A percentile compares a stretch with the other conserved stretches of the same genome.
Conservation (phyloP, 2,329 filamentous ascomycete genomes). For the Bimuria novae-zelandiae region DNA sequence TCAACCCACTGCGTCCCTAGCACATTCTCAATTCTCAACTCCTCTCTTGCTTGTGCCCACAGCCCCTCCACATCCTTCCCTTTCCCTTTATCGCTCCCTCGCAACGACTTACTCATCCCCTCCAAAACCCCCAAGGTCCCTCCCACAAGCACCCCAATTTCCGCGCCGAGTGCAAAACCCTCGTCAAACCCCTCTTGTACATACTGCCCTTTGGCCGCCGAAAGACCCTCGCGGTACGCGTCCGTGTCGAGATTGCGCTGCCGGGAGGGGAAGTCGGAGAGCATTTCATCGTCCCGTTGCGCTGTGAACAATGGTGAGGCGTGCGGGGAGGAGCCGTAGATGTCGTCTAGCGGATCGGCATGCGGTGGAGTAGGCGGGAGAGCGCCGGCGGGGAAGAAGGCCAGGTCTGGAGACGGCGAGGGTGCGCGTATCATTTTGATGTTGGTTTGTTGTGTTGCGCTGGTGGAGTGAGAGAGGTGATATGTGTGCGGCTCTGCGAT, state of each 20-base stretch:
- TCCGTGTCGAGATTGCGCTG: constrained; percentile 78
- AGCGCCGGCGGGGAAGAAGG: constrained; percentile 34
- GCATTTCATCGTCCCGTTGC: constrained; percentile 47
- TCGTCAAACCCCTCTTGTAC: constrained; percentile 92
- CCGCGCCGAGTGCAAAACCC: constrained; percentile 82
- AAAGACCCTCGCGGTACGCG: constrained; percentile 88
- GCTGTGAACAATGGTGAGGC: constrained; percentile 8
- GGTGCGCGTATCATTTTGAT: constrained; percentile 23
- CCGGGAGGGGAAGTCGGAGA: constrained; percentile 75
- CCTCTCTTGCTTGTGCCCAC: constrained; percentile 56
- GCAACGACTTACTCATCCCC: constrained; percentile 63
- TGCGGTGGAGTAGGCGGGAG: constrained; percentile 40
- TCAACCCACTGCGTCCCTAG: constrained; percentile 71
- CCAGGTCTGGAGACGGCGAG: constrained; percentile 32
- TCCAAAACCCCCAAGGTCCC: constrained; percentile 78
- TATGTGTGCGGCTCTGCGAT: not conserved
- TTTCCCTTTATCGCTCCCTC: constrained; percentile 28
- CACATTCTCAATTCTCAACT: constrained; percentile 65
- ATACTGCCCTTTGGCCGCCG: constrained; percentile 72
- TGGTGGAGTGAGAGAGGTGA: not conserved
- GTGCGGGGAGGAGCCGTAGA: constrained; percentile 44
- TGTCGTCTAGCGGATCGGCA: constrained; percentile 49
- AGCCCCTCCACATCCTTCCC: constrained; percentile 34
- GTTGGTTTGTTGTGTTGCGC: too few relatives aligned
- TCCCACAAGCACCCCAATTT: constrained; percentile 75